phyloP scores from a whole-genome alignment of 2,329 filamentous ascomycete genomes.

The Curvularia eragrostidis region DNA sequence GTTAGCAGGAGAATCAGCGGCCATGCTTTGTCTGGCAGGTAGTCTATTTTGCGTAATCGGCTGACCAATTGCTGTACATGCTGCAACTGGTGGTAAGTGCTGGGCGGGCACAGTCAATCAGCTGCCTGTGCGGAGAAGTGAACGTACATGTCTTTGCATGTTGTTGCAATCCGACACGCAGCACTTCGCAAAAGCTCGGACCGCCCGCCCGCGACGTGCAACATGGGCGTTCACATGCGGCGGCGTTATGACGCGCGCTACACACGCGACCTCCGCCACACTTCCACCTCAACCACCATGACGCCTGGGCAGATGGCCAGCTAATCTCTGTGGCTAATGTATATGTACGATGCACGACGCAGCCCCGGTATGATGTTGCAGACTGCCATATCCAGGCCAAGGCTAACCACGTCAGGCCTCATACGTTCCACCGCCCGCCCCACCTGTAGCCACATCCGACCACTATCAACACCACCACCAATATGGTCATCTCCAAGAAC shows the following conservation, averaged over 20 bases:
- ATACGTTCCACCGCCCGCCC: constrained; percentile 19
- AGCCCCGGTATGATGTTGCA: constrained; percentile 6
- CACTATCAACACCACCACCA: constrained; percentile 19
- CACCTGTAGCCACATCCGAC: constrained; percentile 9
- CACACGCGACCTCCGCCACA: constrained; percentile 18
- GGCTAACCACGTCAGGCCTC: constrained; percentile 12
- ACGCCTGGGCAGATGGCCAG: constrained; percentile 2
- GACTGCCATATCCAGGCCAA: not conserved
- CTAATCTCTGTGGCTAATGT: not conserved
- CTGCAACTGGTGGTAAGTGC: constrained; percentile 24
- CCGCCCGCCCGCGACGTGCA: constrained; percentile 15
- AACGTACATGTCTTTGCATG: constrained; percentile 9
- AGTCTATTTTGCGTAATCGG: constrained; percentile 23
- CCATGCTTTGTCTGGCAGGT: constrained; percentile 44
- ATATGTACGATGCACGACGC: constrained; percentile 21
- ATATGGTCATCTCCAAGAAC: constrained; percentile 11
- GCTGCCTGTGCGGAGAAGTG: constrained; percentile 27
- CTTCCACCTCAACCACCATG: constrained; percentile 8
- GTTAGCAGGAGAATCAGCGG: constrained; percentile 47
- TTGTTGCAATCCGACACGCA: constrained; percentile 30
- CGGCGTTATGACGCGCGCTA: constrained; percentile 19
- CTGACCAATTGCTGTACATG: constrained; percentile 38
- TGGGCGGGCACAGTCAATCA: constrained; percentile 13
- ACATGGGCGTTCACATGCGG: constrained; percentile 23
- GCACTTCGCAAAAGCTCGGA: constrained; percentile 24